A percentile compares a stretch with the other conserved stretches of the same genome.
Evolutionary conservation across 768 basidiomycete species (phyloP).

Genomic region (Leccinum longicurvipes): DNA sequence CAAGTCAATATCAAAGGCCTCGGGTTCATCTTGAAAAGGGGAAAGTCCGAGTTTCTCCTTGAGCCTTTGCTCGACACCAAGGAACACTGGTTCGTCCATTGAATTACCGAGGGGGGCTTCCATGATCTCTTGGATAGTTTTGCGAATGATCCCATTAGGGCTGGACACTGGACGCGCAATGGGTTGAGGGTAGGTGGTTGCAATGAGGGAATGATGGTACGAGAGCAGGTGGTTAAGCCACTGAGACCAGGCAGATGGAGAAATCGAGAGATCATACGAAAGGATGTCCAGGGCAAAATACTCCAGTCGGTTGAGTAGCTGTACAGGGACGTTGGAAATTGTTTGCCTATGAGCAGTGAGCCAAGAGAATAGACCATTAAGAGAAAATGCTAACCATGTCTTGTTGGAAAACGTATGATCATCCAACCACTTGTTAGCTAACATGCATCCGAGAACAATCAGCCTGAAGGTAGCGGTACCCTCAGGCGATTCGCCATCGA

Average conservation of each 20-base stretch:
- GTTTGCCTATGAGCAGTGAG: conserved; percentile 55
- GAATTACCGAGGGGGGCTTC: conserved; percentile 40
- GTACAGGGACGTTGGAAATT: conserved; percentile 73
- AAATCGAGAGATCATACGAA: conserved; percentile 64
- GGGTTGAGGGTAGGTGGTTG: conserved; percentile 62
- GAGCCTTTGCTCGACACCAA: conserved; percentile 65
- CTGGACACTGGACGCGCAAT: conserved; percentile 75
- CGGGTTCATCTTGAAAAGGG: conserved; percentile 36
- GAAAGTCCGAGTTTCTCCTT: conserved; percentile 49
- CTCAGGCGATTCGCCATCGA: conserved; percentile 49
- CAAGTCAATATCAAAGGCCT: conserved; percentile 69
- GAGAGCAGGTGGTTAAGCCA: conserved; percentile 68
- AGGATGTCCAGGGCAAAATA: conserved; percentile 69
- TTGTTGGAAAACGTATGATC: conserved; percentile 89
- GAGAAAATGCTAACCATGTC: conserved; percentile 59
- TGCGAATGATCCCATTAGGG: conserved; percentile 66
- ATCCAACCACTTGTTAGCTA: conserved; percentile 86
- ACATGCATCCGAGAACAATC: conserved; percentile 76
- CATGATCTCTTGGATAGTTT: conserved; percentile 66
- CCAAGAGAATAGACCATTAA: neutral
- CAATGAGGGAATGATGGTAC: conserved; percentile 62
- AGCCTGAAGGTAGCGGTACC: conserved; percentile 67
- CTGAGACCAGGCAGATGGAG: conserved; percentile 59
- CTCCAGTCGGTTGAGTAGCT: conserved; percentile 68
- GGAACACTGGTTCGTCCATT: conserved; percentile 58